Evolutionary conservation across 257 asterid genomes (phyloP).

Genomic region (Hygrophila difformis): DNA sequence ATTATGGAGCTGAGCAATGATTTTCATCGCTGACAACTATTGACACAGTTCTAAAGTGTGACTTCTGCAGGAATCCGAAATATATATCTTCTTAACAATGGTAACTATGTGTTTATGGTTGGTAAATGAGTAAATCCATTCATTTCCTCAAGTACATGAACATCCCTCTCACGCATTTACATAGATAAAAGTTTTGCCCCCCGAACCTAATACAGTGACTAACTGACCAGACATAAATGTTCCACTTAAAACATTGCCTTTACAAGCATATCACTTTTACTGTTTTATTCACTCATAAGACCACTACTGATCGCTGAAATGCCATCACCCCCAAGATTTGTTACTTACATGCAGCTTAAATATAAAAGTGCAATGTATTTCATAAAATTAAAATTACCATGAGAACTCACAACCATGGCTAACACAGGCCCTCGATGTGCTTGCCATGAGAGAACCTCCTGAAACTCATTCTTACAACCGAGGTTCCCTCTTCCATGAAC

Average conservation of each 20-base stretch:
- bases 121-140: neutral
- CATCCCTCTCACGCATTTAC: neutral
- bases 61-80: neutral
- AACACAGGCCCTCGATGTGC: conserved; percentile 85
- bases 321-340: too few relatives aligned
- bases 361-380: too few relatives aligned
- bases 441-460: conserved; percentile 75
- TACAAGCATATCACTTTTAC: too few relatives aligned
- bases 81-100: neutral
- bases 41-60: neutral
- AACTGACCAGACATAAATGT: too few relatives aligned
- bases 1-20: neutral
- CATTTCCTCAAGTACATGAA: neutral
- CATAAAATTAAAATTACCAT: conserved; percentile 44
- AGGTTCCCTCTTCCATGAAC: conserved; percentile 22
- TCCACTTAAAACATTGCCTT: too few relatives aligned
- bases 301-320: neutral
- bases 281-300: conserved; percentile 4
- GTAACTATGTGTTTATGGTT: too few relatives aligned
- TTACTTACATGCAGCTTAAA: too few relatives aligned
- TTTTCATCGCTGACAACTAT: neutral
- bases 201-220: neutral
- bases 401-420: conserved; percentile 70
- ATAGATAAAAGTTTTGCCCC: conserved; percentile 1
- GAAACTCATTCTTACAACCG: conserved; percentile 31